phyloP scores from a whole-genome alignment of 345 rosid genomes.

The Eucalyptus urophylla region DNA sequence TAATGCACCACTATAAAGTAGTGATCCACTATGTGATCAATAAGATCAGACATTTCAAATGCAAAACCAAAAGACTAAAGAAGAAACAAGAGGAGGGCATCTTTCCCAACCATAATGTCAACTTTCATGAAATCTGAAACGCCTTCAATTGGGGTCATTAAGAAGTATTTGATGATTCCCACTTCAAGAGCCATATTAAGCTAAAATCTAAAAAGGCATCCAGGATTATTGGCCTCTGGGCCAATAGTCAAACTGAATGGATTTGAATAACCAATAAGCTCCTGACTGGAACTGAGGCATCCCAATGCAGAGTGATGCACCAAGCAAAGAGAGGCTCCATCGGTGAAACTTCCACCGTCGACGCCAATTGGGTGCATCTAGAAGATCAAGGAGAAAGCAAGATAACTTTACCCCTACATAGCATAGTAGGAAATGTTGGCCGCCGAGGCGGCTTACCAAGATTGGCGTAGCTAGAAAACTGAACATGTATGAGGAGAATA shows the following conservation, averaged over 20 bases:
- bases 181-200: background rate
- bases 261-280: background rate
- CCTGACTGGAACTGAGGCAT: background rate
- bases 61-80: background rate
- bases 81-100: background rate
- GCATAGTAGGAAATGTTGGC: conserved; percentile 84
- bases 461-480: too few relatives aligned
- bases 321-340: conserved; percentile 95
- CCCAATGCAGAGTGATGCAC: conserved; percentile 79
- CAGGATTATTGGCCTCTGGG: background rate
- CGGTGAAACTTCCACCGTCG: conserved; percentile 99
- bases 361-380: conserved; percentile 99
- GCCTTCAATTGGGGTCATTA: background rate
- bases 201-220: background rate
- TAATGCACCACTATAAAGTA: background rate
- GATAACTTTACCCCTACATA: conserved; percentile 95
- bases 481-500: too few relatives aligned
- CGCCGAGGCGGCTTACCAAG: too few relatives aligned
- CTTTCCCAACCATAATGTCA: background rate
- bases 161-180: background rate
- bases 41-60: background rate
- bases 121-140: background rate
- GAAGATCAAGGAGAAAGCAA: conserved; percentile 97
- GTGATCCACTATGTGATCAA: background rate
- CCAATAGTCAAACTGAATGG: background rate